phyloP scores from a whole-genome alignment of 2,329 filamentous ascomycete species.

The Phyllosticta ampelicida region DNA sequence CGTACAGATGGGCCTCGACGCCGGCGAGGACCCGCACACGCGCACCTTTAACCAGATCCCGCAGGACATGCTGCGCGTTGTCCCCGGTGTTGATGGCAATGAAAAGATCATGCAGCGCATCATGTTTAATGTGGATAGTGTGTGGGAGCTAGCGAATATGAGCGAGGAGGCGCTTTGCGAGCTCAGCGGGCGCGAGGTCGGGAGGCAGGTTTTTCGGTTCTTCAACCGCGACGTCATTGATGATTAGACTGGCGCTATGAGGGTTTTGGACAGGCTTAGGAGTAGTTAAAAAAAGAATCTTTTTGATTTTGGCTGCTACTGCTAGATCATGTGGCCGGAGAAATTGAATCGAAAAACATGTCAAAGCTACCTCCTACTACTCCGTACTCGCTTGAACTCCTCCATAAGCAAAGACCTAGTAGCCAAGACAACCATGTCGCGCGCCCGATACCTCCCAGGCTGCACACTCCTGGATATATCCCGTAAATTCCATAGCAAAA shows the following conservation, averaged over 20 bases:
- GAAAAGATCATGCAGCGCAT: conserved; percentile 66
- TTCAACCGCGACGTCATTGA: conserved; percentile 53
- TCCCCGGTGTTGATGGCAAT: conserved; percentile 63
- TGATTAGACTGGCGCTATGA: neutral
- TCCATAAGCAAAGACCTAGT: neutral
- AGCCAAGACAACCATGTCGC: too few species aligned
- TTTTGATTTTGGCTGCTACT: neutral
- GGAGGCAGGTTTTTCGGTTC: conserved; percentile 65
- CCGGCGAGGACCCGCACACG: conserved; percentile 40
- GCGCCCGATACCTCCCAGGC: too few species aligned
- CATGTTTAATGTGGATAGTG: conserved; percentile 60
- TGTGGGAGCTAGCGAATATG: conserved; percentile 81
- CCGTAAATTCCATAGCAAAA: neutral
- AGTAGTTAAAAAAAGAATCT: neutral
- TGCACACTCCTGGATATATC: too few species aligned
- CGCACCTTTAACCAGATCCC: conserved; percentile 73
- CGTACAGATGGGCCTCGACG: conserved; percentile 68
- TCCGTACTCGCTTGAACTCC: neutral
- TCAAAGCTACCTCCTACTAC: neutral
- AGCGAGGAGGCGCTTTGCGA: conserved; percentile 58
- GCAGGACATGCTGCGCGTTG: conserved; percentile 77
- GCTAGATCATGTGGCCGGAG: neutral
- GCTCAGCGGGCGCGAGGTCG: conserved; percentile 68
- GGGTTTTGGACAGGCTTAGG: neutral
- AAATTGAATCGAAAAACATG: neutral